Evolutionary conservation across 148 eudicot genomes (phyloP).

Genomic region (Talinum fruticosum): DNA sequence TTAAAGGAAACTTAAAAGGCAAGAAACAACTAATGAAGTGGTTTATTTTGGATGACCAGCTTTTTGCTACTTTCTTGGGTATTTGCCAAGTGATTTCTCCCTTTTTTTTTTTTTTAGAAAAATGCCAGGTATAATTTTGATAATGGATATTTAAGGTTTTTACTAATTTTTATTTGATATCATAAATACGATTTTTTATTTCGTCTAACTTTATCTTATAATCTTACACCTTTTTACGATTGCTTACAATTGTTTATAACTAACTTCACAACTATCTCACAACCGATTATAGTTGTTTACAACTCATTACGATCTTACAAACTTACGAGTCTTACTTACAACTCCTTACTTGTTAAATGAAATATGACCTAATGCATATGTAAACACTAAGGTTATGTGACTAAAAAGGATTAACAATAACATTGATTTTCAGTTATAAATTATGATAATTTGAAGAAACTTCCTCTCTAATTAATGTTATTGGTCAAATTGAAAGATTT

Average conservation of each 20-base stretch:
- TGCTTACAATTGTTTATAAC: too few relatives aligned
- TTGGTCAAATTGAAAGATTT: too few relatives aligned
- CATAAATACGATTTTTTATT: background rate
- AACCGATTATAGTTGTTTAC: too few relatives aligned
- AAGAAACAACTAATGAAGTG: conserved; percentile 26
- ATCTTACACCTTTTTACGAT: too few relatives aligned
- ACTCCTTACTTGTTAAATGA: too few relatives aligned
- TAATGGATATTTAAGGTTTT: background rate
- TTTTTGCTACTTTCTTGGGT: conserved; percentile 3
- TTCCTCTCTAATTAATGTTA: background rate
- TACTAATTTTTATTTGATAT: background rate
- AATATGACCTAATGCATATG: background rate
- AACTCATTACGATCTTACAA: too few relatives aligned
- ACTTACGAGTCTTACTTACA: too few relatives aligned
- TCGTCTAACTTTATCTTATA: too few relatives aligned
- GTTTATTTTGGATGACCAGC: conserved; percentile 26
- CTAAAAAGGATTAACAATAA: background rate
- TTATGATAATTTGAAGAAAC: background rate
- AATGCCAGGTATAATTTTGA: background rate
- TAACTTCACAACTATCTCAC: too few relatives aligned
- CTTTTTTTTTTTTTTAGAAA: background rate
- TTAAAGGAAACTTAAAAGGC: conserved; percentile 19
- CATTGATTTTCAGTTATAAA: background rate
- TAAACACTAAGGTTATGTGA: background rate
- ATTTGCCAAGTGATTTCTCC: background rate